These are phyloP conservation scores for Aegilops umbellulata DNA, from an alignment of 176 grass and related monocot species.

Conservation along the genomic window DNA sequence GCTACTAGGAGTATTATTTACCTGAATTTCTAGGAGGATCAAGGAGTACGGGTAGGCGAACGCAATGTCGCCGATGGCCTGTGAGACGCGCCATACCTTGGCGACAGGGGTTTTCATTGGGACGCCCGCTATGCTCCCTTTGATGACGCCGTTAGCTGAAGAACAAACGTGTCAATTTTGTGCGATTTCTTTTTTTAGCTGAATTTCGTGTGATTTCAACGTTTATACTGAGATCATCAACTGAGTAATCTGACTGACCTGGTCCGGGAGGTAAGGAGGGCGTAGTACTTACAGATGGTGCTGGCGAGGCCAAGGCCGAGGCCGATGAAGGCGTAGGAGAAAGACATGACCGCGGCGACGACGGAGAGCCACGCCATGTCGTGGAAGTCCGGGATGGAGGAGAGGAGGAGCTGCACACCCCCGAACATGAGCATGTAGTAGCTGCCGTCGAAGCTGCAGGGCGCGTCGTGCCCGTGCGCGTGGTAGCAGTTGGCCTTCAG, in stretches of 20 bases:
- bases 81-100: constrained; percentile 67
- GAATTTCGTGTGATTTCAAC: no score
- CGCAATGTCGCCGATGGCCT: constrained; percentile 62
- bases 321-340: constrained; percentile 73
- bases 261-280: not conserved
- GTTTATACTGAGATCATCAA: no score
- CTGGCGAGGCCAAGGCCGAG: constrained; percentile 53
- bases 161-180: not conserved
- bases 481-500: constrained; percentile 71
- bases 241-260: no score
- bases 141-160: constrained; percentile 64
- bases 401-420: constrained; percentile 54
- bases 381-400: constrained; percentile 71
- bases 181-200: no score
- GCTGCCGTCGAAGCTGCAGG: constrained; percentile 48
- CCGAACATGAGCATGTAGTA: constrained; percentile 75
- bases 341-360: constrained; percentile 71
- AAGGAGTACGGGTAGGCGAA: constrained; percentile 67
- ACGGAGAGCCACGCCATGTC: constrained; percentile 86
- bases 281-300: constrained; percentile 43
- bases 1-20: not conserved
- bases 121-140: constrained; percentile 58
- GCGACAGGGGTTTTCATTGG: constrained; percentile 24
- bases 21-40: constrained; percentile 74
- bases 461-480: constrained; percentile 48